Evolutionary conservation across 495 filamentous ascomycete genomes (phyloP).

Genomic region (Monascus purpureus): DNA sequence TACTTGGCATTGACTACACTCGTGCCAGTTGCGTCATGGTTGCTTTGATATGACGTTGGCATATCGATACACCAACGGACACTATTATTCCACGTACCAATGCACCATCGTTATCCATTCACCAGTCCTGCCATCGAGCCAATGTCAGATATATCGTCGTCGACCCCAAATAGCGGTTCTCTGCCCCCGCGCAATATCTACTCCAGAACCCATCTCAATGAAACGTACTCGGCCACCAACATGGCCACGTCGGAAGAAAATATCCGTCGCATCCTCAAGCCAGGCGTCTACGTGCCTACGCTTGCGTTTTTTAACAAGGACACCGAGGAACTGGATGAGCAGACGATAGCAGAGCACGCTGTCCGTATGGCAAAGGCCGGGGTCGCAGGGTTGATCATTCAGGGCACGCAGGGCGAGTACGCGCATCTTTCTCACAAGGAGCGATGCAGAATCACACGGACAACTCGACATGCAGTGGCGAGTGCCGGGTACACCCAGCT

Average conservation of each 20-base stretch:
- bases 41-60: too few species aligned
- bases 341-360: constrained; percentile 48
- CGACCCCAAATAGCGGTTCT: background rate
- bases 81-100: too few species aligned
- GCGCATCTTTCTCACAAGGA: constrained; percentile 50
- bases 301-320: constrained; percentile 35
- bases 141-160: background rate
- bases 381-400: constrained; percentile 53
- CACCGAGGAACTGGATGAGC: constrained; percentile 37
- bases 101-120: too few species aligned
- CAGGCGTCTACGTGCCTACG: constrained; percentile 43
- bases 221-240: background rate
- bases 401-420: constrained; percentile 65
- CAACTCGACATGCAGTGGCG: constrained; percentile 52
- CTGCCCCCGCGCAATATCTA: background rate
- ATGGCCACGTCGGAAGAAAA: background rate
- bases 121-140: too few species aligned
- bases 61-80: too few species aligned
- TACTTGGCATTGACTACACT: too few species aligned
- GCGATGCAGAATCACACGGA: constrained; percentile 42
- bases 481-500: constrained; percentile 43
- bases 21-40: too few species aligned
- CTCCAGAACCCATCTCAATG: background rate
- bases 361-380: constrained; percentile 58
- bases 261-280: constrained; percentile 5